Evolutionary conservation across 2,329 filamentous ascomycete genomes (phyloP), one percentile per base, ranked within the genome.

Genomic region (Waltergamsia citrina): DNA sequence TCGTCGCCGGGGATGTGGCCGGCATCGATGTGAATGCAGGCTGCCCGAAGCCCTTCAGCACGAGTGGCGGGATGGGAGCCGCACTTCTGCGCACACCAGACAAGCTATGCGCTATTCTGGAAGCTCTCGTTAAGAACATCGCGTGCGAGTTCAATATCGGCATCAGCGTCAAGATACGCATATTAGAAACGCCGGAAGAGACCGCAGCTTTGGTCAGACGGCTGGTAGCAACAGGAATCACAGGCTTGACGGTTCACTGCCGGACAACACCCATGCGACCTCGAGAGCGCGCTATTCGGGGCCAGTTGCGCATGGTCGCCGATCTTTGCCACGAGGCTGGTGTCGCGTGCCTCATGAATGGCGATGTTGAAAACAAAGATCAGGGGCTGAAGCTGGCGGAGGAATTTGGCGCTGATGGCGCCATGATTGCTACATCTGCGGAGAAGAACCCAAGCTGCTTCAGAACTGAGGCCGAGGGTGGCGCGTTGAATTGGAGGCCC

Each of bases 21-120:
- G 92, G 92, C 39, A 95, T 98, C 46, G 92, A 96, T 55, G 82
- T 98, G 41, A 98, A 98, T 56, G 87, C 92, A 0, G 92, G 92
- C n/a, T 98, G 92, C 53, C 92, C 92, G 1, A 98, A 98, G 59
- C 85, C 90, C 1, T 98, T 98, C 59, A 94, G 85, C 50, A 94
- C 90, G 3, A 74, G 74, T 41, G 87, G 87, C 39, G 92, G 92
- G 32, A 98, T 98, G 92, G 92, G 92, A 32, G 92, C 92, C 1
- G 90, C 88, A 2, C 71, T 98, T 15, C 71, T 98, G 12, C 76
- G 75, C 45, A 90, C 82, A 0, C 90, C 92, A 0, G 88, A 96
- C 43, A 78, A 74, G 48, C 72, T 98, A 1, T 82, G 79, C 46
- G 71, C 79, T 0, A 98, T 98, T 43, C 69, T 98, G 7, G 78